Percentiles rank a stretch among this genome's conserved stretches.
These are phyloP conservation scores for Phytophthora cajani DNA, from an alignment of 352 stramenopile genomes.

Conservation along the genomic window DNA sequence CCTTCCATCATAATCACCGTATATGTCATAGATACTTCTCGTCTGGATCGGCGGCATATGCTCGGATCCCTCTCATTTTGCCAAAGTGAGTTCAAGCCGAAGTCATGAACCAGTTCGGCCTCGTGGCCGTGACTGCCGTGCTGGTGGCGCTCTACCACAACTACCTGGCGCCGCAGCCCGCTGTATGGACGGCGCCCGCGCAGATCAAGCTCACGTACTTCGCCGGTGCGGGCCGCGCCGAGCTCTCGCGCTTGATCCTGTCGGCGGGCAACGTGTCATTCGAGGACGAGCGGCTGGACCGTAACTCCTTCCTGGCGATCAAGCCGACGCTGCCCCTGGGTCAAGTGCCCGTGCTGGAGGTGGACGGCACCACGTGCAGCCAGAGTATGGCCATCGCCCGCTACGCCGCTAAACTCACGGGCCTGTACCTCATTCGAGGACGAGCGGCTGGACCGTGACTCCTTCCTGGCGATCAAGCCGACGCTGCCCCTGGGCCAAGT, in stretches of 20 bases:
- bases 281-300: conserved; percentile 61
- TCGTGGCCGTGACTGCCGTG: conserved; percentile 32
- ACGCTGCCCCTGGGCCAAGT: conserved; percentile 61
- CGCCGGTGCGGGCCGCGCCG: conserved; percentile 47
- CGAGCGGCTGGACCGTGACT: conserved; percentile 47
- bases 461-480: conserved; percentile 61
- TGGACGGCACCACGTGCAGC: conserved; percentile 54
- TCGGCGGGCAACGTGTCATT: conserved; percentile 65
- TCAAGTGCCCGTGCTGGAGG: conserved; percentile 57
- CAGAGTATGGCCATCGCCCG: conserved; percentile 69
- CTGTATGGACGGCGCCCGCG: conserved; percentile 6
- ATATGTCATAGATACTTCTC: not conserved
- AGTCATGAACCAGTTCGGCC: conserved; percentile 35
- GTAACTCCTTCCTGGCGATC: conserved; percentile 46
- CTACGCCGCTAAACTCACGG: conserved; percentile 62
- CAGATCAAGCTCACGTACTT: conserved; percentile 83
- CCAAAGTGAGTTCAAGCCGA: conserved; percentile 3
- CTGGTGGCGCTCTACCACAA: conserved; percentile 43
- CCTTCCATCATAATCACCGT: not conserved
- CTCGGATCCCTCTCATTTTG: not conserved
- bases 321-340: conserved; percentile 64
- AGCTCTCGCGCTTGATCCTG: conserved; percentile 69
- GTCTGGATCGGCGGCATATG: not conserved
- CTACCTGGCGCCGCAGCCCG: conserved; percentile 18
- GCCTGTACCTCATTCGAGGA: conserved; percentile 76